These are phyloP conservation scores for Botrytis pseudocinerea DNA, from an alignment of 2,329 filamentous ascomycete species.

Conservation along the genomic window DNA sequence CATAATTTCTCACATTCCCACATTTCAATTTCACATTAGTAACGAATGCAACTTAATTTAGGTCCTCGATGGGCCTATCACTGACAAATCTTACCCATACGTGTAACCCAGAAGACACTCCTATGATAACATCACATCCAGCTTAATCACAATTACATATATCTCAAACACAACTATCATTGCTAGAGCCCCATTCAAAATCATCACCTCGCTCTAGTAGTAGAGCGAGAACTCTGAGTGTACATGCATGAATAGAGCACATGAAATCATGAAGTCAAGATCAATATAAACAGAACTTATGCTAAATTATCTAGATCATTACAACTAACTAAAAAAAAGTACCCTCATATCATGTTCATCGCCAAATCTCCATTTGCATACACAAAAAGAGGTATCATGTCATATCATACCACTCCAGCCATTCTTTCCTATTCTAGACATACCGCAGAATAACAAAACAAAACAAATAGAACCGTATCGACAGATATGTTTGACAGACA, in stretches of 20 bases:
- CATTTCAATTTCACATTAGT: background rate
- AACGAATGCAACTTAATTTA: background rate
- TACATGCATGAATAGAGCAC: background rate
- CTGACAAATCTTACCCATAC: fast-evolving
- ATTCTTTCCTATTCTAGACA: background rate
- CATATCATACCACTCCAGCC: background rate
- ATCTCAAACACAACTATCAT: background rate
- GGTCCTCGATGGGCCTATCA: fast-evolving
- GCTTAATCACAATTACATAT: background rate
- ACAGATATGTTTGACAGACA: background rate
- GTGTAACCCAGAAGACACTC: background rate
- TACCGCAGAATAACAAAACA: background rate
- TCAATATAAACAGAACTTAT: background rate
- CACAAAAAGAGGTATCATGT: slow-evolving; percentile 6
- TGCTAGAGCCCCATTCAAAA: background rate
- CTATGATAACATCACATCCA: background rate
- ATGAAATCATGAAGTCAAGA: background rate
- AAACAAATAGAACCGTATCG: background rate
- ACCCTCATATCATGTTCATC: background rate
- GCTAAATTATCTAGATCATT: background rate
- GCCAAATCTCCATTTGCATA: background rate
- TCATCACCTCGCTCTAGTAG: background rate
- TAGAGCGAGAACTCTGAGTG: background rate
- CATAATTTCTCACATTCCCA: background rate
- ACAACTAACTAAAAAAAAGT: background rate